Evolutionary conservation across 1,139 yeast genomes (phyloP), one percentile per base, ranked within the genome.

Genomic region (Meyerozyma guilliermondii): DNA sequence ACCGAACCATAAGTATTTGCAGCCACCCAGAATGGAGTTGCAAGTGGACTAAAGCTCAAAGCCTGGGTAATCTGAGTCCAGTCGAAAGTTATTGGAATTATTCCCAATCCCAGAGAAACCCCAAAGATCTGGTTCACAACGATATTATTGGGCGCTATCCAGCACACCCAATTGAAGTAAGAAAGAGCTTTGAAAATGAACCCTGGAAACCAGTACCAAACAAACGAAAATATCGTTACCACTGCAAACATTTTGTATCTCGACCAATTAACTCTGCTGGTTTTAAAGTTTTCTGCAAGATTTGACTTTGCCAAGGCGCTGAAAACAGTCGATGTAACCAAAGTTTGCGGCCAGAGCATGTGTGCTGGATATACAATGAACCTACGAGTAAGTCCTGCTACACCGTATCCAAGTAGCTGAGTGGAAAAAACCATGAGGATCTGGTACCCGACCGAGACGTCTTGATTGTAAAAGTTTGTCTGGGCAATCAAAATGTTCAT

Each of bases 51-150:
- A 10, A 49, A 51, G 9, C 49, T 39, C 28, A 50, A 35, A 3
- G 57, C 56, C 27, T 54, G 56, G 30, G 52, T 49, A 30, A 11
- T 58, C 50, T 73, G 76, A 39, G 74, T 69, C 82, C 82, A 79
- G 55, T 79, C 83, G 51, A 79, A 76, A 1, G 81, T 70, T 27
- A 75, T 51, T 13, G 45, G 44, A 4, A 52, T 29, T 8, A 29
- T 13, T 13, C 33, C 49, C 36, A 53, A 41, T 2, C 52, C 52
- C 10, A 46, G 41, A 8, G 38, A 46, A 9, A 48, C 48, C 2
- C 56, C 56, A 38, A 54, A 54, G 22, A 54, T 37, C 39, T 52
- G 56, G 44, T 52, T 52, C 35, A 63, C 62, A 5, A 65, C 58
- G 38, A 60, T 60, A 46, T 66, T 60, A 33, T 66, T 48, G 2